phyloP scores from a whole-genome alignment of 495 filamentous ascomycete genomes.

The Daldinia loculata region DNA sequence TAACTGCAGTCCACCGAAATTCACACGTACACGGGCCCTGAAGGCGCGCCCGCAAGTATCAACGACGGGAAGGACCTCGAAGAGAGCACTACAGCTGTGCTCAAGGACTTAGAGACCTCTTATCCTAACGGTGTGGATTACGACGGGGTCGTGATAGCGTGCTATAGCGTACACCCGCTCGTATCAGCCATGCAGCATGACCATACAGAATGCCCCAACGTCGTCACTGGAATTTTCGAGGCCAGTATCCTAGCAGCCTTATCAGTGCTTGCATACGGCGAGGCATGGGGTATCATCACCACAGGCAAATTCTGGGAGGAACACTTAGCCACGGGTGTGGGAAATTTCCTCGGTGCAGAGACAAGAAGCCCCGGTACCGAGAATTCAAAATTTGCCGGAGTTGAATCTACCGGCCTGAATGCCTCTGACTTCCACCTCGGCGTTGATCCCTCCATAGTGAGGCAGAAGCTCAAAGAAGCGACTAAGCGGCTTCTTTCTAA shows the following conservation, averaged over 20 bases:
- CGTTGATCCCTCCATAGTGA: conserved; percentile 68
- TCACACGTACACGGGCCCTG: conserved; percentile 62
- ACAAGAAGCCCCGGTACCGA: conserved; percentile 11
- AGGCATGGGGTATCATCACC: conserved; percentile 87
- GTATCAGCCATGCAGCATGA: conserved; percentile 65
- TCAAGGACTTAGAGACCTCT: conserved; percentile 54
- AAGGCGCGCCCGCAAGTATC: conserved; percentile 66
- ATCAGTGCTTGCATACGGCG: conserved; percentile 48
- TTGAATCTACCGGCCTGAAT: conserved; percentile 83
- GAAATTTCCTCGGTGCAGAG: conserved; percentile 58
- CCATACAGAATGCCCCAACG: conserved; percentile 22
- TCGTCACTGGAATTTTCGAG: conserved; percentile 89
- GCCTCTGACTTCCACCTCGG: conserved; percentile 81
- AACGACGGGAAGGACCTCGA: conserved; percentile 67
- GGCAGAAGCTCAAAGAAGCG: conserved; percentile 71
- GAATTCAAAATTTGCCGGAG: conserved; percentile 70
- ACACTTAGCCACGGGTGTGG: conserved; percentile 71
- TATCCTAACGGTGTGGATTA: conserved; percentile 60
- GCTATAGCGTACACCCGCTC: conserved; percentile 88
- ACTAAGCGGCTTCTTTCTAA: conserved; percentile 68
- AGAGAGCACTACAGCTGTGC: conserved; percentile 62
- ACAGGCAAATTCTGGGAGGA: conserved; percentile 86
- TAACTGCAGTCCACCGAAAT: conserved; percentile 51
- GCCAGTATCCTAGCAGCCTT: conserved; percentile 72
- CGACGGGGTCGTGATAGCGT: conserved; percentile 85